These are phyloP conservation scores for Phialophora expanda DNA, from an alignment of 2,329 filamentous ascomycete genomes.

Conservation along the genomic window DNA sequence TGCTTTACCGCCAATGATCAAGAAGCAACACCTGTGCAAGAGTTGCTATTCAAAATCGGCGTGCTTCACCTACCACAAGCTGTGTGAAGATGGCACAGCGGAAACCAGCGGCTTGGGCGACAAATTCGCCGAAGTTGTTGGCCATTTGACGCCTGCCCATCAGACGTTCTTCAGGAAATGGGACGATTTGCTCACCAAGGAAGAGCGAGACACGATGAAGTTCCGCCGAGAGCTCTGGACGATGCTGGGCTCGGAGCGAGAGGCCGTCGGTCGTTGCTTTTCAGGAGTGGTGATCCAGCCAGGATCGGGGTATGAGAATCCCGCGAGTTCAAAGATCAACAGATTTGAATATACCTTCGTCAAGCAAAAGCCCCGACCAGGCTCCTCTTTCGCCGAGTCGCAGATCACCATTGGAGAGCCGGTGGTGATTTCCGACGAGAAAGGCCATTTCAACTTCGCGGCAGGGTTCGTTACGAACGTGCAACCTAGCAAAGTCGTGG, in stretches of 20 bases:
- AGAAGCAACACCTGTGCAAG: slow-evolving; percentile 78
- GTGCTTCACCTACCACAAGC: slow-evolving; percentile 92
- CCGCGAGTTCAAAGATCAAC: slow-evolving; percentile 80
- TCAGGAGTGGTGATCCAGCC: slow-evolving; percentile 83
- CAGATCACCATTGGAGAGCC: slow-evolving; percentile 87
- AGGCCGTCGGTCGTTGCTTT: slow-evolving; percentile 88
- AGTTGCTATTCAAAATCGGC: slow-evolving; percentile 88
- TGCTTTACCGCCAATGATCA: slow-evolving; percentile 83
- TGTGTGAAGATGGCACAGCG: slow-evolving; percentile 81
- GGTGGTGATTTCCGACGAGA: slow-evolving; percentile 93
- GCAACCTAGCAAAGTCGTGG: slow-evolving; percentile 74
- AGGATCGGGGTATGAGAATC: slow-evolving; percentile 72
- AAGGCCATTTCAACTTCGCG: slow-evolving; percentile 91
- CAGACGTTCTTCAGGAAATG: slow-evolving; percentile 90
- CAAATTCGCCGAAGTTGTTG: slow-evolving; percentile 80
- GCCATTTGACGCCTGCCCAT: slow-evolving; percentile 75
- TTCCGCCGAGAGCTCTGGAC: slow-evolving; percentile 93
- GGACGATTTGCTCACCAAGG: slow-evolving; percentile 90
- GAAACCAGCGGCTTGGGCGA: slow-evolving; percentile 80
- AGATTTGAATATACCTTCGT: slow-evolving; percentile 84
- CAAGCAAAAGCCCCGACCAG: slow-evolving; percentile 66
- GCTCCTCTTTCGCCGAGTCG: slow-evolving; percentile 88
- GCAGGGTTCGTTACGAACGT: slow-evolving; percentile 87
- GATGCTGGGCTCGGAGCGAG: slow-evolving; percentile 86
- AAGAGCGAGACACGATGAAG: slow-evolving; percentile 88